phyloP scores from a whole-genome alignment of 139 green algal genomes.

The Parachlorella kessleri region DNA sequence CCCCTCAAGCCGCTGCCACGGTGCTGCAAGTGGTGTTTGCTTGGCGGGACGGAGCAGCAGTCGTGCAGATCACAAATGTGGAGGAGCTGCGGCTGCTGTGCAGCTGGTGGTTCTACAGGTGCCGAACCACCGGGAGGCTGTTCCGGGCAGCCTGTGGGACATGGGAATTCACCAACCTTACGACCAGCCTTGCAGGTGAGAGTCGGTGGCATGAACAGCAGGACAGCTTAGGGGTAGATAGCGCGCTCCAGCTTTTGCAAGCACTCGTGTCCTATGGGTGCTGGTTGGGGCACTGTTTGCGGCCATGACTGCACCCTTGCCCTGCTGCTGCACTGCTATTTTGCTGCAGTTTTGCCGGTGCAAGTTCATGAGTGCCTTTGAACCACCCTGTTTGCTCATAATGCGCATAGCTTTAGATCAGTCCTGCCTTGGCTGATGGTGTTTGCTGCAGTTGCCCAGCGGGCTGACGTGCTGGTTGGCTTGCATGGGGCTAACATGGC shows the following conservation, averaged over 20 bases:
- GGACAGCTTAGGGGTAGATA: too few relatives aligned
- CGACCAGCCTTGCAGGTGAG: too few relatives aligned
- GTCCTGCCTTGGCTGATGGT: conserved; percentile 11
- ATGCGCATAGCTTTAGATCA: neutral
- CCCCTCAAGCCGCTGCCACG: too few relatives aligned
- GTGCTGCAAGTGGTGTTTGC: too few relatives aligned
- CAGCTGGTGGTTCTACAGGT: conserved; percentile 1
- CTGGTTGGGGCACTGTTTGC: neutral
- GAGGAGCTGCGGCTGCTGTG: conserved; percentile 12
- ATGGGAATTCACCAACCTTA: too few relatives aligned
- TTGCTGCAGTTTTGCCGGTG: neutral
- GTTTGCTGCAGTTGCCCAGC: neutral
- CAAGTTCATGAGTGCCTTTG: too few relatives aligned
- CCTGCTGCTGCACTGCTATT: neutral
- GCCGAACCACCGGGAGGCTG: neutral
- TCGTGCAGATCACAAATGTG: conserved; percentile 10
- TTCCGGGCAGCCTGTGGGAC: too few relatives aligned
- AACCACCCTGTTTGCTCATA: too few relatives aligned
- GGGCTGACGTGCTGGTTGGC: conserved; percentile 24
- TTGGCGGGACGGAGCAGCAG: too few relatives aligned
- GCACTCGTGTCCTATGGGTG: too few relatives aligned
- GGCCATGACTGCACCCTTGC: neutral
- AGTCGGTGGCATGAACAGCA: too few relatives aligned
- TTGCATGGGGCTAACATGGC: conserved; percentile 26
- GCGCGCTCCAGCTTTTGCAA: too few relatives aligned